These are phyloP conservation scores for Massarina eburnea DNA, from an alignment of 2,329 filamentous ascomycete species.

Conservation along the genomic window DNA sequence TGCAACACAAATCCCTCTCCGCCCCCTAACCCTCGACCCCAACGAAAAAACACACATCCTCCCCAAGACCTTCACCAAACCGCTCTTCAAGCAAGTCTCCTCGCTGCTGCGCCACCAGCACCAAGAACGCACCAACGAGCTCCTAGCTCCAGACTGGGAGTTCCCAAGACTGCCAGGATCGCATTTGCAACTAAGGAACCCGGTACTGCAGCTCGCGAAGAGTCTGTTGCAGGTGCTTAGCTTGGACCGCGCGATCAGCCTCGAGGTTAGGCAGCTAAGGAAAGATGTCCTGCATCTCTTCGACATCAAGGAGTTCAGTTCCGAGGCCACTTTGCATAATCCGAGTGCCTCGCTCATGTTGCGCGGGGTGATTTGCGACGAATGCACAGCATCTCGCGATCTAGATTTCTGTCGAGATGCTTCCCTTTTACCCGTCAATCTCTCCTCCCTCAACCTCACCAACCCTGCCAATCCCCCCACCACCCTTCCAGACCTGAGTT, in stretches of 20 bases:
- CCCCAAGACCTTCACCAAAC: slow-evolving; percentile 82
- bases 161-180: slow-evolving; percentile 81
- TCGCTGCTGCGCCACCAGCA: slow-evolving; percentile 82
- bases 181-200: slow-evolving; percentile 64
- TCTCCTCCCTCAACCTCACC: no score
- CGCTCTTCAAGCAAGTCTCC: slow-evolving; percentile 84
- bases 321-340: slow-evolving; percentile 84
- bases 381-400: slow-evolving; percentile 86
- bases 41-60: slow-evolving; percentile 68
- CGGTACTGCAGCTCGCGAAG: slow-evolving; percentile 89
- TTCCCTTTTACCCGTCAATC: slow-evolving; percentile 68
- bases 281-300: slow-evolving; percentile 89
- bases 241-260: slow-evolving; percentile 84
- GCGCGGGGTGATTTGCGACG: slow-evolving; percentile 78
- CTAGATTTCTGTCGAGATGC: slow-evolving; percentile 91
- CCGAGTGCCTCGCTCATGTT: slow-evolving; percentile 76
- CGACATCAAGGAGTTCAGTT: slow-evolving; percentile 90
- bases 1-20: slow-evolving; percentile 62
- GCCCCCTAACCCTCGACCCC: slow-evolving; percentile 55
- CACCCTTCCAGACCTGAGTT: slow-evolving; percentile 54
- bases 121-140: slow-evolving; percentile 84
- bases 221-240: slow-evolving; percentile 88
- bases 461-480: slow-evolving; percentile 33
- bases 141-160: slow-evolving; percentile 81
- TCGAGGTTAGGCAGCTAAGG: slow-evolving; percentile 83